Base-by-base conservation (phyloP, 2,329 filamentous ascomycete genomes). In the Trichophyton schoenleinii region DNA sequence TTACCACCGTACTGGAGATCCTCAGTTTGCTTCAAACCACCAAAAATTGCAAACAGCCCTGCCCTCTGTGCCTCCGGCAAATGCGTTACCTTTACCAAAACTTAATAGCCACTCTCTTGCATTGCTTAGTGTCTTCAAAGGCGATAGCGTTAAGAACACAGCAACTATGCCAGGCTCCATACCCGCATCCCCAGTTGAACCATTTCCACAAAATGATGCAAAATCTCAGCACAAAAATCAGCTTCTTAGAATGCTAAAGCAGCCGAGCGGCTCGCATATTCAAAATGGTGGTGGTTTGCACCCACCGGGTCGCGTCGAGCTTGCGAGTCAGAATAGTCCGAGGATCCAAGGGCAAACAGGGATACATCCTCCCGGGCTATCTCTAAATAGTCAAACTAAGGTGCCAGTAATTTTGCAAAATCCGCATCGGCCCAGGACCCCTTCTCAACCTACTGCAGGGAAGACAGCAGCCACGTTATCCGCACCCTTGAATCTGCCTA, bases 101-200 rank as follows among this genome's bases (percentile, higher is more conserved):
- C 76, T 86, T 36, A 84, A 76, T 41, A 78, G 77, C 11, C 83
- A 86, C 68, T 78, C 81, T 1, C 74, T 81, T 62, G 77, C 78
- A n/a, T 70, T 86, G 38, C 72, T 87, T 57, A 82, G 80, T 66
- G 77, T 80, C 0, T 85, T 87, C 73, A 85, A 80, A 65, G 68
- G 69, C 38, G 67, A 71, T 7, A 65, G 65, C 25, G 60, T 65
- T 13, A 70, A 70, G 57, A 68, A 69, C 1, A 65, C 70, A 7
- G 69, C 68, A 59, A 59, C 64, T 7, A 9, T 67, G 2, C 64
- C 65, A 58, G 63, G 67, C 48, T 61, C 62, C 8, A 58, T 67
- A 34, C 60, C 64, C 38, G 61, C 70, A 38, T 58, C 65, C 28
- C 58, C 66, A 15, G 61, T 13, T 34, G 60, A 65, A 36, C 53